Evolutionary conservation across 352 stramenopile genomes (phyloP), one percentile per base, ranked within the genome.

Genomic region (Phytophthora pluvialis): DNA sequence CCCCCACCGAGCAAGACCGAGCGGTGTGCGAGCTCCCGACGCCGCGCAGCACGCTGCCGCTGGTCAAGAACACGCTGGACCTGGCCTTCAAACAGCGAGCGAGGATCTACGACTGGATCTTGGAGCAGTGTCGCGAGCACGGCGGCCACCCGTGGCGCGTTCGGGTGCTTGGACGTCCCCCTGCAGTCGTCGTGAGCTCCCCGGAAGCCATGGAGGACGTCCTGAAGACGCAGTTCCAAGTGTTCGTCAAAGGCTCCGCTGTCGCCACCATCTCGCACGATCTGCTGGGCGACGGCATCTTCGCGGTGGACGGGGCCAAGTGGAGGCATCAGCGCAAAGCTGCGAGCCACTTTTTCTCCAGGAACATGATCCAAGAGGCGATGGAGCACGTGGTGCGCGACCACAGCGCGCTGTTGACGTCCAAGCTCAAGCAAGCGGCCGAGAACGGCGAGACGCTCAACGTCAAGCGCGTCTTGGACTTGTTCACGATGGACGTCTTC

Each of bases 261-360:
- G 59, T 82, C 7, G 47, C 59, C 0, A 50, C 60, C n/a, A 73
- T 88, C 8, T 58, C 85, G 0, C 40, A 60, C 9, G 80, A 93
- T 44, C 70, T 95, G 42, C 81, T 97, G 28, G 88, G 88, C 26
- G 62, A 85, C 6, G 88, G 89, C 43, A 94, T 97, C 55, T 91
- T 96, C 48, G 72, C 59, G 6, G 49, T 80, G 10, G 86, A 96
- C 66, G 85, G 87, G 21, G 64, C 48, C 16, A 57, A 65, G 25
- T 97, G 89, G 89, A 72, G 72, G 25, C 59, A 80, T 52, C 89
- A 97, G 53, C 85, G 88, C 63, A 96, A 95, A 69, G 86, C 73
- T 18, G 90, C 89, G 49, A 97, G 88, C 47, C 89, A 97, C 52
- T 92, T 98, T 16, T 97, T 97, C 46, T 91, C 83, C 4, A 77